Base-by-base conservation (phyloP, 2,329 filamentous ascomycete species). In the Blastomyces gilchristii region DNA sequence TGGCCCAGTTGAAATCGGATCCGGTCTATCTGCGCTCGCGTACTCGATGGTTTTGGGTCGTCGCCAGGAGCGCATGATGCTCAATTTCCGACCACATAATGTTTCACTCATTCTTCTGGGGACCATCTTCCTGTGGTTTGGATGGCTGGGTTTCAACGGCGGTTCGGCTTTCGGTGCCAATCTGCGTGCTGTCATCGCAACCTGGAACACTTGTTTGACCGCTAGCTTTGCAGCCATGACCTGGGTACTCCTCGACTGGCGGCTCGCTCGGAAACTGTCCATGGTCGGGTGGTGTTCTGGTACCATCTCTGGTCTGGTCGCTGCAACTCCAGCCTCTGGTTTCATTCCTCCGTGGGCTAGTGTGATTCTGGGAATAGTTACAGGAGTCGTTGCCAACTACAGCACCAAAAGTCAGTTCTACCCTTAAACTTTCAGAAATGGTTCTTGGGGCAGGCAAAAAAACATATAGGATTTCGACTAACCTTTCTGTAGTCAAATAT, bases 81-180 rank as follows among this genome's bases (percentile, higher is more conserved):
- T 97, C 78, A 97, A 97, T 84, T 97, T 97, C 85, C 90, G 94
- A 69, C 94, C 94, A 22, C 94, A 99, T 83, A 99, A 99, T 81
- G 94, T 97, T 68, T 96, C 92, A 6, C 85, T 97, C 72, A 96
- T 99, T 78, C 92, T 94, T 0, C 87, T 97, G 70, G 94, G 94
- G 67, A 97, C 94, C 3, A 85, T 96, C 68, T 85, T 99, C 71
- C 90, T 99, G 63, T 97, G 92, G 92, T 97, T 97, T 72, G 94
- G 94, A 72, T 99, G 94, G 94, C 83, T 99, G 67, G 94, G 92
- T 62, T 99, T 99, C 85, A 99, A 99, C 82, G 94, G 93, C 71
- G 94, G 94, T 67, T 97, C 92, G 31, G 81, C 93, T 49, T 96
- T 97, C 69, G 92, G 93, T 69, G 91, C 92, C 68, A 97, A 97